A percentile compares a stretch with the other conserved stretches of the same genome.
Conservation (phyloP, 768 basidiomycete species). For the Galerina sulciceps region DNA sequence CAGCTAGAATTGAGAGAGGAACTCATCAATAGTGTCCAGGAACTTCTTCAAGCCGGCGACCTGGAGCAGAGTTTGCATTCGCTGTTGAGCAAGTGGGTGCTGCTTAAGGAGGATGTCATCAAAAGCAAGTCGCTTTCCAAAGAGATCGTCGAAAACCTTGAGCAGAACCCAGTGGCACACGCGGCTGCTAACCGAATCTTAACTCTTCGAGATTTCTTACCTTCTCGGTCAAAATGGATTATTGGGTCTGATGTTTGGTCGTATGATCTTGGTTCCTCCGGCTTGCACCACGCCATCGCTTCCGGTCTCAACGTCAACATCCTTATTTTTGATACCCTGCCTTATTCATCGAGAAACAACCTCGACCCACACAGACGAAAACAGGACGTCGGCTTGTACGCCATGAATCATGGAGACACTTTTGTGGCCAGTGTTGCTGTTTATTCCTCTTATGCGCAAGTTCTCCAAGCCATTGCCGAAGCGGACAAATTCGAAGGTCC, state of each 20-base stretch:
- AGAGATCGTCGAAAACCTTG: constrained; percentile 56
- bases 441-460: constrained; percentile 94
- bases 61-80: constrained; percentile 64
- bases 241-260: constrained; percentile 99
- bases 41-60: constrained; percentile 58
- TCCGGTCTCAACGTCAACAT: constrained; percentile 93
- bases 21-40: constrained; percentile 66
- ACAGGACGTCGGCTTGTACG: constrained; percentile 96
- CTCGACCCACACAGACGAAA: constrained; percentile 79
- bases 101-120: constrained; percentile 69
- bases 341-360: constrained; percentile 80
- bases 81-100: constrained; percentile 79
- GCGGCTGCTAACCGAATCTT: constrained; percentile 61
- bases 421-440: constrained; percentile 96
- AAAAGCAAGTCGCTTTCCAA: constrained; percentile 66
- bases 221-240: constrained; percentile 87
- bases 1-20: constrained; percentile 76
- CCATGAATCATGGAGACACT: constrained; percentile 97
- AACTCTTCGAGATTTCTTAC: constrained; percentile 62
- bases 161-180: constrained; percentile 40
- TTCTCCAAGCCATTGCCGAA: constrained; percentile 88
- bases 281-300: constrained; percentile 92
- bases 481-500: constrained; percentile 92
- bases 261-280: constrained; percentile 94
- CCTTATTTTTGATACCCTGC: constrained; percentile 90